Evolutionary conservation across 768 basidiomycete genomes (phyloP).

Genomic region (Coprinellus micaceus): DNA sequence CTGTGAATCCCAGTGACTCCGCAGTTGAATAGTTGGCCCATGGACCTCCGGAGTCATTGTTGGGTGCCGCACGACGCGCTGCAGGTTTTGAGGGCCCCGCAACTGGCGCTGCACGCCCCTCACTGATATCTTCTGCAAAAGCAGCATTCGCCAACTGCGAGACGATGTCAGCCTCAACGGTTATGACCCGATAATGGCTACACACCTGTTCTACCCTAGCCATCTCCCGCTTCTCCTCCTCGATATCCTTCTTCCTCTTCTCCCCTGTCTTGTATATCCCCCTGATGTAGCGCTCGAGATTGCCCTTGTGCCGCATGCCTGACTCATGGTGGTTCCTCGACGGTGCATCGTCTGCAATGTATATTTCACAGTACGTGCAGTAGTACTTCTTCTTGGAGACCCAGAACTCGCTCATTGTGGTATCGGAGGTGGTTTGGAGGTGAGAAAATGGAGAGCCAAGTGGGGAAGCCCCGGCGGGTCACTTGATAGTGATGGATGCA

Average conservation of each 20-base stretch:
- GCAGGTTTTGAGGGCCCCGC: slow-evolving; percentile 31
- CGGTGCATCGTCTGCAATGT: slow-evolving; percentile 93
- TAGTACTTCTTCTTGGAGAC: slow-evolving; percentile 89
- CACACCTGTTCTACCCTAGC: slow-evolving; percentile 75
- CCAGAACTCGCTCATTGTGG: slow-evolving; percentile 85
- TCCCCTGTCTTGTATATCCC: slow-evolving; percentile 92
- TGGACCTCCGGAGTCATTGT: slow-evolving; percentile 56
- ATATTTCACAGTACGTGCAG: slow-evolving; percentile 97
- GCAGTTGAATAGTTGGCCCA: slow-evolving; percentile 87
- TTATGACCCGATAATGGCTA: background rate
- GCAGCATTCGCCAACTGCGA: slow-evolving; percentile 74
- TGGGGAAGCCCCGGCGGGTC: background rate
- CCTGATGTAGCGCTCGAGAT: slow-evolving; percentile 86
- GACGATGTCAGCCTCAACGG: slow-evolving; percentile 3
- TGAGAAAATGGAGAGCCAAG: background rate
- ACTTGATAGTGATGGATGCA: background rate
- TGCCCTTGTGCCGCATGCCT: slow-evolving; percentile 91
- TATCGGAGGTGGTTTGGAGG: background rate
- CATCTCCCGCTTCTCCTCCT: slow-evolving; percentile 88
- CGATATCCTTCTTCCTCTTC: slow-evolving; percentile 77
- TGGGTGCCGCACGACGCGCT: slow-evolving; percentile 29
- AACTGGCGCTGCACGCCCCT: slow-evolving; percentile 54
- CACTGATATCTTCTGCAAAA: slow-evolving; percentile 72
- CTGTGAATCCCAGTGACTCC: slow-evolving; percentile 73
- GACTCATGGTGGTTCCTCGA: slow-evolving; percentile 90